Evolutionary conservation across 1,139 yeast genomes (phyloP).

Genomic region (Wickerhamomyces sp.): DNA sequence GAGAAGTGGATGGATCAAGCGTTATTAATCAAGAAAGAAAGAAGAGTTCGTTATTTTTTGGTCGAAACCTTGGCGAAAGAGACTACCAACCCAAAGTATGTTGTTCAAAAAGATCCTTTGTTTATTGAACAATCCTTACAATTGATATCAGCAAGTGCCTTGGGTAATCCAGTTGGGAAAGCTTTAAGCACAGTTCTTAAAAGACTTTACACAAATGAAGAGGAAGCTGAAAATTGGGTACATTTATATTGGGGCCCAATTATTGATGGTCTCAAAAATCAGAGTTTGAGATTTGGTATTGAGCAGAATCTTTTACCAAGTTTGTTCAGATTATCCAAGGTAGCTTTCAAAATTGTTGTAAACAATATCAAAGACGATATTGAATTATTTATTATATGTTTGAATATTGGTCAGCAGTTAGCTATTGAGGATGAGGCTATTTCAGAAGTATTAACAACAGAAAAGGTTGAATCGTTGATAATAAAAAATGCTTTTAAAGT

Average conservation of each 20-base stretch:
- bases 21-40: conserved; percentile 40
- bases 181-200: conserved; percentile 46
- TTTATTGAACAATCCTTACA: conserved; percentile 44
- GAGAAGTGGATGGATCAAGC: conserved; percentile 42
- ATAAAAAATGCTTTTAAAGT: conserved; percentile 49
- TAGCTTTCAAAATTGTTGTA: conserved; percentile 38
- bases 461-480: conserved; percentile 35
- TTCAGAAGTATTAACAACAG: conserved; percentile 34
- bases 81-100: conserved; percentile 32
- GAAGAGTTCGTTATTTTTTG: conserved; percentile 57
- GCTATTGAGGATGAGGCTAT: conserved; percentile 51
- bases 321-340: conserved; percentile 49
- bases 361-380: conserved; percentile 29
- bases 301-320: conserved; percentile 60
- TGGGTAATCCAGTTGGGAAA: conserved; percentile 68
- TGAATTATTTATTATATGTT: conserved; percentile 46
- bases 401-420: conserved; percentile 62
- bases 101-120: conserved; percentile 39
- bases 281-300: conserved; percentile 42
- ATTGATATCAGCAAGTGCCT: conserved; percentile 50
- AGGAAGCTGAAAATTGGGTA: conserved; percentile 22
- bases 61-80: conserved; percentile 52
- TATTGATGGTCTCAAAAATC: conserved; percentile 47
- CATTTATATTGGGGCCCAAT: conserved; percentile 42
- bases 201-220: conserved; percentile 28